phyloP scores from a whole-genome alignment of 768 basidiomycete genomes.

The Suillus cothurnatus region DNA sequence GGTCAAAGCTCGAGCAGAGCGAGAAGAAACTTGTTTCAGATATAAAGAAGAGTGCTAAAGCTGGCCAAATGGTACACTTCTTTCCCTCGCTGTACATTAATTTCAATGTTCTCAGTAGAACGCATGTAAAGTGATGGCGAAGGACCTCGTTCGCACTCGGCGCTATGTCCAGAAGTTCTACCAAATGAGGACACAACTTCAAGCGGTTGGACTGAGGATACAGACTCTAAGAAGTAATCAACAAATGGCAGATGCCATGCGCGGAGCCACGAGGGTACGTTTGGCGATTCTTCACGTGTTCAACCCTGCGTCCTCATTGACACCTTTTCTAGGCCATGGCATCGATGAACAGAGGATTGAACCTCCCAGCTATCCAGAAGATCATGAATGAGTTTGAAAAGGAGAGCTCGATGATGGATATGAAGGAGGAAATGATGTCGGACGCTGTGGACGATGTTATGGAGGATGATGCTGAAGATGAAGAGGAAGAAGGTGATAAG shows the following conservation, averaged over 20 bases:
- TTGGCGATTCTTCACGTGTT: slow-evolving; percentile 7
- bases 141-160: slow-evolving; percentile 95
- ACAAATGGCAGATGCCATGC: slow-evolving; percentile 99
- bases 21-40: slow-evolving; percentile 97
- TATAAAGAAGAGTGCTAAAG: slow-evolving; percentile 96
- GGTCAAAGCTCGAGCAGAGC: slow-evolving; percentile 88
- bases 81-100: slow-evolving; percentile 11
- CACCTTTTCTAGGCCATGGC: slow-evolving; percentile 80
- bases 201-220: slow-evolving; percentile 93
- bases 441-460: slow-evolving; percentile 98
- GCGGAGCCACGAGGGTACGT: slow-evolving; percentile 91
- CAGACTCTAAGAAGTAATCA: slow-evolving; percentile 97
- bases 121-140: slow-evolving; percentile 99
- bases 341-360: slow-evolving; percentile 95
- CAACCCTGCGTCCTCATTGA: slow-evolving; percentile 8
- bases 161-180: slow-evolving; percentile 98
- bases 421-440: slow-evolving; percentile 99
- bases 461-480: slow-evolving; percentile 90
- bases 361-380: slow-evolving; percentile 90
- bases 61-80: slow-evolving; percentile 82
- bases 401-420: slow-evolving; percentile 98
- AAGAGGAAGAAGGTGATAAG: slow-evolving; percentile 95
- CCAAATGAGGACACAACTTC: slow-evolving; percentile 97
- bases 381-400: slow-evolving; percentile 99
- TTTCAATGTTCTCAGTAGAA: slow-evolving; percentile 56